phyloP scores from a whole-genome alignment of 2,329 filamentous ascomycete species.

The Drechslerella coelobrocha region DNA sequence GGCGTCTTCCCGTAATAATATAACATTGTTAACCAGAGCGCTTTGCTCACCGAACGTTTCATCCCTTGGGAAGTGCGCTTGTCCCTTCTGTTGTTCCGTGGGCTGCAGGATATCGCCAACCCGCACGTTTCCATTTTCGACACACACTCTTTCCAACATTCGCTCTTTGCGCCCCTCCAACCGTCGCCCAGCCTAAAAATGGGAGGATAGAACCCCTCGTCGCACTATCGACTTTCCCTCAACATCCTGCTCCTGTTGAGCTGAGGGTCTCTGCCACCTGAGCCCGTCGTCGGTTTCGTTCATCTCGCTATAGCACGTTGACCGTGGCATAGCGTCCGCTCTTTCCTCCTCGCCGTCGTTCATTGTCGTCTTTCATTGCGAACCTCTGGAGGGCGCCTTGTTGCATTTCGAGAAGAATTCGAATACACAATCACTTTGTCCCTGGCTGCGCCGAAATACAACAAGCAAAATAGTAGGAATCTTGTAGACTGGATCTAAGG shows the following conservation, averaged over 20 bases:
- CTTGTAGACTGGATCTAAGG: constrained; percentile 32
- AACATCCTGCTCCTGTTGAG: background rate
- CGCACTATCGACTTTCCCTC: background rate
- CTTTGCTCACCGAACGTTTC: constrained; percentile 3
- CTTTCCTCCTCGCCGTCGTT: constrained; percentile 14
- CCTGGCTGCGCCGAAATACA: constrained; percentile 30
- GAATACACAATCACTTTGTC: background rate
- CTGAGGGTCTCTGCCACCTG: background rate
- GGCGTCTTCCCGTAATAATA: background rate
- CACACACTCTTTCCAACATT: constrained; percentile 17
- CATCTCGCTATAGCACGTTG: constrained; percentile 38
- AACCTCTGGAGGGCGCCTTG: constrained; percentile 11
- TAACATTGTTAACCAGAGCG: background rate
- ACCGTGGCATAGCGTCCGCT: constrained; percentile 45
- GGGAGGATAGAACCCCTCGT: constrained; percentile 1
- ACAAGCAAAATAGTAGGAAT: background rate
- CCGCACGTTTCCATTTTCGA: background rate
- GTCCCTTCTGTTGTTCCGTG: background rate
- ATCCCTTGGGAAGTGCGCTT: constrained; percentile 4
- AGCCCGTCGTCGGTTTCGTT: constrained; percentile 1
- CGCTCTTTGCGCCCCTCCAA: constrained; percentile 12
- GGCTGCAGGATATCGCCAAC: constrained; percentile 1
- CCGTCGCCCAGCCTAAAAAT: background rate
- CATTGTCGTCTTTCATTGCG: background rate
- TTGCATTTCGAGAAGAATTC: constrained; percentile 17